phyloP scores from a whole-genome alignment of 139 green algal genomes.

The Desmodesmus armatus region DNA sequence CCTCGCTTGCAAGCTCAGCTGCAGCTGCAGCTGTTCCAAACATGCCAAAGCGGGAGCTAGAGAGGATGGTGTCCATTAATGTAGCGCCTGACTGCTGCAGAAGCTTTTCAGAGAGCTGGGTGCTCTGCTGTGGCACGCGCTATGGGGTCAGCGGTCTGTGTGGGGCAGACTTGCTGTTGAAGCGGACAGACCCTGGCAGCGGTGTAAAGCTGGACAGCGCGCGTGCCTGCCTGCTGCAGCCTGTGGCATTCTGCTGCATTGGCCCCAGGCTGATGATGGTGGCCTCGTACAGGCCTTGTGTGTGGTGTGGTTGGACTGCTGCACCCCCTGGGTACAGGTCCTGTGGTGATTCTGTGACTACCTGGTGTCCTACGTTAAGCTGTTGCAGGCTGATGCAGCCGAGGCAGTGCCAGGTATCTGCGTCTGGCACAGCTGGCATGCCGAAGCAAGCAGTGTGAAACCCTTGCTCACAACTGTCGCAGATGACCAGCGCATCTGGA shows the following conservation, averaged over 20 bases:
- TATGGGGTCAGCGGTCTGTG: not conserved
- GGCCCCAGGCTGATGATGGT: too few species aligned
- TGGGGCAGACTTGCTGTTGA: not conserved
- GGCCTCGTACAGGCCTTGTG: too few species aligned
- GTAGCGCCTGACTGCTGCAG: too few species aligned
- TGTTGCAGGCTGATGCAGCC: not conserved
- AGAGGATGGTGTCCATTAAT: too few species aligned
- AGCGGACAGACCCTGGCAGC: not conserved
- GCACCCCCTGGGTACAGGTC: not conserved
- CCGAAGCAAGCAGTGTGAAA: not conserved
- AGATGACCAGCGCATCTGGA: not conserved
- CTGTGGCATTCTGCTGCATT: too few species aligned
- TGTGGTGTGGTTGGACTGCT: not conserved
- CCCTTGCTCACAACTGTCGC: not conserved
- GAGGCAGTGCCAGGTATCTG: not conserved
- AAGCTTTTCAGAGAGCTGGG: not conserved
- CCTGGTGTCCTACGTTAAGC: not conserved
- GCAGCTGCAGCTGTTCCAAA: too few species aligned
- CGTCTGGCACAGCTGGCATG: not conserved
- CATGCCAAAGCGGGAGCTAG: too few species aligned
- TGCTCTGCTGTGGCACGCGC: not conserved
- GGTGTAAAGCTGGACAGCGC: not conserved
- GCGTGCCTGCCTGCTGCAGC: not conserved
- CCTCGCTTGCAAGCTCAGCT: too few species aligned
- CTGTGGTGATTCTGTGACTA: not conserved